Percentiles rank a stretch among this genome's conserved stretches.
phyloP scores from a whole-genome alignment of 306 rosid genomes.

The Sophora flavescens region DNA sequence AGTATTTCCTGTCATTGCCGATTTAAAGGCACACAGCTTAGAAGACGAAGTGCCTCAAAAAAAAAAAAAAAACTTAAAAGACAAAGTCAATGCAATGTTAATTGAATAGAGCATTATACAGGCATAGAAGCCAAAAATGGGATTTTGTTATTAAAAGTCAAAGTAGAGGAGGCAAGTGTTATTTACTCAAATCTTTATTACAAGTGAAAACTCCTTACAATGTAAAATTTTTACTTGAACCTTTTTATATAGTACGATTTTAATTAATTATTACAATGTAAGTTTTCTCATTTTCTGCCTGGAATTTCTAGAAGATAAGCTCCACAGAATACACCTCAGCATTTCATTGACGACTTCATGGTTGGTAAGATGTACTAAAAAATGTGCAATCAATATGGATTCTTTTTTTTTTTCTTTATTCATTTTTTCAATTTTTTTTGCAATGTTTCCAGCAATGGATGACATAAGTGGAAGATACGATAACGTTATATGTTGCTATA shows the following conservation, averaged over 20 bases:
- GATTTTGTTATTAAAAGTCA: background rate
- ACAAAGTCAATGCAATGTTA: background rate
- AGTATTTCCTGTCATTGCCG: background rate
- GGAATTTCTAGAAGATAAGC: background rate
- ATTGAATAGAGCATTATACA: background rate
- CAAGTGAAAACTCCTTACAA: background rate
- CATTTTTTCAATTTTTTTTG: background rate
- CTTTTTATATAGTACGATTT: background rate
- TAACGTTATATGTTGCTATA: background rate
- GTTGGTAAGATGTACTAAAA: background rate
- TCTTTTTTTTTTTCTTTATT: background rate
- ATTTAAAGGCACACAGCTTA: background rate
- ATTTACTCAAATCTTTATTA: background rate
- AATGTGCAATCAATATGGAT: background rate
- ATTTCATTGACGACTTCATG: background rate
- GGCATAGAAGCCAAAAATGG: background rate
- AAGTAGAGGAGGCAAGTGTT: background rate
- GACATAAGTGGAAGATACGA: conserved; percentile 8
- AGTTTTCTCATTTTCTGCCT: background rate
- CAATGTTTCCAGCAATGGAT: background rate
- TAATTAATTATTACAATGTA: too few relatives aligned
- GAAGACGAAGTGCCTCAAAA: background rate
- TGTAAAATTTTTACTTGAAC: background rate
- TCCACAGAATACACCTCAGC: background rate
- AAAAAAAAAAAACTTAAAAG: too few relatives aligned